These are phyloP conservation scores for Cochlearia excelsa DNA, from an alignment of 345 rosid genomes.

Conservation along the genomic window DNA sequence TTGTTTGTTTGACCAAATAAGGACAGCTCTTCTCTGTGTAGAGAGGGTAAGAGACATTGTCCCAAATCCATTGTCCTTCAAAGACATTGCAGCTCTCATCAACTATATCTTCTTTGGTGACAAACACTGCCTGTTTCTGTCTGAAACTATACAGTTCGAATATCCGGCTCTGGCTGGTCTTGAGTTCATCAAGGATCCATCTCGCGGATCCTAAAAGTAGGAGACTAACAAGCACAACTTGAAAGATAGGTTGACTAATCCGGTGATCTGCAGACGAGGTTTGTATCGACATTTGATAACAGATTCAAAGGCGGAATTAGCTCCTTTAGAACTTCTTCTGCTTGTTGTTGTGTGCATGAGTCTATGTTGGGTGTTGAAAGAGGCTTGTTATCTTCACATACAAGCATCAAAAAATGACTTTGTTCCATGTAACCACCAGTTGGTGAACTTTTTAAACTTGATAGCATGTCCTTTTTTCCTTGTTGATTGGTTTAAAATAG, in stretches of 20 bases:
- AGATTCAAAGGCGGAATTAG: not conserved
- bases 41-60: conserved; percentile 67
- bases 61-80: conserved; percentile 89
- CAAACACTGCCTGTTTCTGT: conserved; percentile 42
- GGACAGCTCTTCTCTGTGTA: conserved; percentile 80
- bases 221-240: conserved; percentile 47
- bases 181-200: conserved; percentile 53
- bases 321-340: conserved; percentile 16
- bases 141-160: conserved; percentile 34
- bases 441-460: conserved; percentile 31
- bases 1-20: conserved; percentile 80
- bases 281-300: conserved; percentile 40
- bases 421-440: conserved; percentile 45
- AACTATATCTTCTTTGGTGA: conserved; percentile 50
- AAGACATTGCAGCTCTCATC: conserved; percentile 67
- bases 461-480: conserved; percentile 21
- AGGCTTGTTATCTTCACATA: conserved; percentile 35
- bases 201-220: conserved; percentile 52
- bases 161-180: conserved; percentile 43
- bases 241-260: conserved; percentile 54
- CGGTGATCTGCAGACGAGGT: conserved; percentile 40
- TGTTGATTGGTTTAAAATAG: not conserved
- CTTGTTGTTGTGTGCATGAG: conserved; percentile 6
- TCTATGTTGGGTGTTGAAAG: conserved; percentile 12
- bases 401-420: conserved; percentile 36